These are phyloP conservation scores for Paecilomyces niveus DNA, from an alignment of 2,329 filamentous ascomycete genomes.

Conservation along the genomic window DNA sequence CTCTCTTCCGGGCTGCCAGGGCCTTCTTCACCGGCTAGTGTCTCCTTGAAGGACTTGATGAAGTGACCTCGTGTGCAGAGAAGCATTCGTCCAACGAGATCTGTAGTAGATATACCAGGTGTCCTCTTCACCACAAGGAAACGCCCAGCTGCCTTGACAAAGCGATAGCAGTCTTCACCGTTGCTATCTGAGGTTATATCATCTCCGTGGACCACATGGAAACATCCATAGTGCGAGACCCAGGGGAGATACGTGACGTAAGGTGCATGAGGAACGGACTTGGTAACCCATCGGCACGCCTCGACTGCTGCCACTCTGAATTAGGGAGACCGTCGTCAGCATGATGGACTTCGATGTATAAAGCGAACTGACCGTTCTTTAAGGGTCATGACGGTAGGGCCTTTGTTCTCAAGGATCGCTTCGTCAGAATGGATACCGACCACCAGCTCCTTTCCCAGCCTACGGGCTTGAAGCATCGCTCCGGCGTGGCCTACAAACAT, in stretches of 20 bases:
- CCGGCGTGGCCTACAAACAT: constrained; percentile 71
- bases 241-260: constrained; percentile 92
- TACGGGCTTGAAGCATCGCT: constrained; percentile 91
- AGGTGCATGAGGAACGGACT: constrained; percentile 74
- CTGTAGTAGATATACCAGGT: constrained; percentile 92
- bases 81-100: constrained; percentile 96
- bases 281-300: constrained; percentile 90
- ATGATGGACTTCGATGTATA: constrained; percentile 4
- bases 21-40: constrained; percentile 65
- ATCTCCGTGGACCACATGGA: constrained; percentile 93
- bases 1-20: constrained; percentile 63
- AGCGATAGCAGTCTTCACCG: constrained; percentile 95
- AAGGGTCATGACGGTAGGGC: constrained; percentile 93
- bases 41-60: constrained; percentile 68
- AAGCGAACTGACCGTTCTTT: constrained; percentile 59
- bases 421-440: constrained; percentile 95
- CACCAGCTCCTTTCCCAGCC: constrained; percentile 78
- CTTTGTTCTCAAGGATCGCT: constrained; percentile 92
- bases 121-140: constrained; percentile 98
- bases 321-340: background rate
- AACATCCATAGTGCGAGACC: constrained; percentile 92
- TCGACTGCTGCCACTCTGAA: constrained; percentile 76
- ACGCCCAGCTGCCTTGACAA: constrained; percentile 85
- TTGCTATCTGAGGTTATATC: constrained; percentile 93
- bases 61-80: constrained; percentile 93